A percentile compares a stretch with the other conserved stretches of the same genome.
phyloP scores from a whole-genome alignment of 352 stramenopile genomes.

The Pythium myriotylum region DNA sequence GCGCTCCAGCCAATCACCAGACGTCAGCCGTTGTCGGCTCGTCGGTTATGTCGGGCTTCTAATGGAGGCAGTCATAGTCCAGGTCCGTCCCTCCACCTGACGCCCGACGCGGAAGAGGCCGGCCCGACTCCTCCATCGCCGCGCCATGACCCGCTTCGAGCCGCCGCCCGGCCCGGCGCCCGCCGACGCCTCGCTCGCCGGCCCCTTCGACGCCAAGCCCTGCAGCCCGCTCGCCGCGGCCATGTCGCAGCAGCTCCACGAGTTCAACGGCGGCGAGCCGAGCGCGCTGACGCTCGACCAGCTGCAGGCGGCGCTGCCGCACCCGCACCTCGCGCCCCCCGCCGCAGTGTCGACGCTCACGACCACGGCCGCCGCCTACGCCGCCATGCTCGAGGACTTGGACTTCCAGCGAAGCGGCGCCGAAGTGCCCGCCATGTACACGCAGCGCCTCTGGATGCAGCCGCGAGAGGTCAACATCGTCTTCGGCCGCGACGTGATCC shows the following conservation, averaged over 20 bases:
- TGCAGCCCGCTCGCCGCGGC: conserved; percentile 19
- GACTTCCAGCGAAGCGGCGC: background rate
- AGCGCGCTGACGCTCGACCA: conserved; percentile 22
- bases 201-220: conserved; percentile 4
- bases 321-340: conserved; percentile 19
- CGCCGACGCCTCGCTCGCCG: no score
- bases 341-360: background rate
- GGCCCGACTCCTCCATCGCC: background rate
- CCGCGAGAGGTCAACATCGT: conserved; percentile 42
- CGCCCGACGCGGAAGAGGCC: conserved; percentile 5
- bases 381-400: conserved; percentile 22
- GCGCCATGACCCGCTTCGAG: conserved; percentile 24
- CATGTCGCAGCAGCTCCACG: conserved; percentile 26
- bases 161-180: conserved; percentile 17
- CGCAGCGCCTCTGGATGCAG: conserved; percentile 24
- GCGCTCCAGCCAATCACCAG: conserved; percentile 22
- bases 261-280: conserved; percentile 12
- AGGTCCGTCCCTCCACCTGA: conserved; percentile 5
- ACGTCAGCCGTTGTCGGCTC: background rate
- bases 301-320: conserved; percentile 16
- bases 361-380: conserved; percentile 4
- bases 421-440: conserved; percentile 19
- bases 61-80: no score
- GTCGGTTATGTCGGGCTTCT: conserved; percentile 25
- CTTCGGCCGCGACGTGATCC: conserved; percentile 73